phyloP scores from a whole-genome alignment of 306 rosid species.

The Pyrus bretschneideri region DNA sequence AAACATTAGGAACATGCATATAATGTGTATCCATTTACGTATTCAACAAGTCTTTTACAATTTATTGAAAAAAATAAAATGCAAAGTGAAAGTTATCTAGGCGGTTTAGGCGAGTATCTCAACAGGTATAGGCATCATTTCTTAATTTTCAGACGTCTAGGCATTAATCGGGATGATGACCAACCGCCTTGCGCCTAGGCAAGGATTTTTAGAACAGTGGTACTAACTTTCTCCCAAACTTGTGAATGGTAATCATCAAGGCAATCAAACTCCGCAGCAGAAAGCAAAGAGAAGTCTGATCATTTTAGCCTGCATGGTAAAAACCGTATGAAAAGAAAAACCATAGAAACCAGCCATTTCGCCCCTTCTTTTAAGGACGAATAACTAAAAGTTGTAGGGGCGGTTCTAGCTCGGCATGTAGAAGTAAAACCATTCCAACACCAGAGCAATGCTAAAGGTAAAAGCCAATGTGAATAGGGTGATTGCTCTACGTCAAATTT shows the following conservation, averaged over 20 bases:
- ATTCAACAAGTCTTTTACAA: too few species aligned
- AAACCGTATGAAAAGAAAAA: slow-evolving; percentile 7
- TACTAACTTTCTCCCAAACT: slow-evolving; percentile 62
- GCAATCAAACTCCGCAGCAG: slow-evolving; percentile 64
- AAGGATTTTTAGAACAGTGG: too few species aligned
- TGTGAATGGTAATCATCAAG: slow-evolving; percentile 73
- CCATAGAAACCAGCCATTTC: background rate
- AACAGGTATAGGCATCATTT: too few species aligned
- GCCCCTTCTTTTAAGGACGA: background rate
- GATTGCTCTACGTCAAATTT: background rate
- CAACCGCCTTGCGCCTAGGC: too few species aligned
- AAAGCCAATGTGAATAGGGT: background rate
- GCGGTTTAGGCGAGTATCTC: too few species aligned
- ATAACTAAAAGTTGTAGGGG: too few species aligned
- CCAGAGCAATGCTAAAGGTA: background rate
- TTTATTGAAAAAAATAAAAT: too few species aligned
- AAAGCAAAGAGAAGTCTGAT: slow-evolving; percentile 68
- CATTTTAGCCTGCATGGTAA: slow-evolving; percentile 66
- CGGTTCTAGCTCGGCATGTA: background rate
- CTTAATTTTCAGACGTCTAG: too few species aligned
- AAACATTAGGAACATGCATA: too few species aligned
- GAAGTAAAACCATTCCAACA: background rate
- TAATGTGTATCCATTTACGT: too few species aligned
- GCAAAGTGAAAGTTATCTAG: too few species aligned
- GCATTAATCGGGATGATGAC: too few species aligned